A percentile compares a stretch with the other conserved stretches of the same genome.
phyloP scores from a whole-genome alignment of 495 filamentous ascomycete genomes.

The Xylaria venustula region DNA sequence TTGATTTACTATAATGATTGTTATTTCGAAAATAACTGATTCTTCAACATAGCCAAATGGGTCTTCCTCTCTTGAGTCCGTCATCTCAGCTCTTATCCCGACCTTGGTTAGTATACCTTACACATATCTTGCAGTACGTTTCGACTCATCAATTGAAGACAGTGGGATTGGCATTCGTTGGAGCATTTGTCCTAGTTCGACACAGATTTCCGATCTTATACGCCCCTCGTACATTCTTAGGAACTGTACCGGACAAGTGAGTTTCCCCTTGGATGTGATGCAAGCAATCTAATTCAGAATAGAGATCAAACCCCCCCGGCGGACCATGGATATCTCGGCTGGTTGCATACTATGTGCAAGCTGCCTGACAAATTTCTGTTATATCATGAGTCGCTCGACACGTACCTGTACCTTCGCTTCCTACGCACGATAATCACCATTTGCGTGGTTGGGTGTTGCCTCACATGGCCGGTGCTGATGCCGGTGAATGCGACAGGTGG shows the following conservation, averaged over 20 bases:
- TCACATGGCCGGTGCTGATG: conserved; percentile 77
- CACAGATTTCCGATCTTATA: conserved; percentile 27
- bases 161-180: conserved; percentile 22
- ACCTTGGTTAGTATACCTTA: conserved; percentile 21
- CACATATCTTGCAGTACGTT: neutral
- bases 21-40: no score
- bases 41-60: conserved; percentile 22
- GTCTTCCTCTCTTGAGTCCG: conserved; percentile 27
- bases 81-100: conserved; percentile 28
- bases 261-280: neutral
- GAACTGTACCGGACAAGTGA: conserved; percentile 30
- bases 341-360: conserved; percentile 61
- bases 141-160: conserved; percentile 9
- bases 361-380: conserved; percentile 62
- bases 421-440: conserved; percentile 66
- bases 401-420: conserved; percentile 81
- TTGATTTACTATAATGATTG: neutral
- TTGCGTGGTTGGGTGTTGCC: conserved; percentile 66
- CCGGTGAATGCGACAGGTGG: conserved; percentile 75
- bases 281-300: conserved; percentile 10
- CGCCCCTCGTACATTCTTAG: conserved; percentile 28
- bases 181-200: conserved; percentile 26
- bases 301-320: conserved; percentile 27
- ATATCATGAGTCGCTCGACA: conserved; percentile 67
- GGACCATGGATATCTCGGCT: conserved; percentile 44